Conservation (phyloP, 169 alveolate genomes). For the Plasmodium falciparum region DNA sequence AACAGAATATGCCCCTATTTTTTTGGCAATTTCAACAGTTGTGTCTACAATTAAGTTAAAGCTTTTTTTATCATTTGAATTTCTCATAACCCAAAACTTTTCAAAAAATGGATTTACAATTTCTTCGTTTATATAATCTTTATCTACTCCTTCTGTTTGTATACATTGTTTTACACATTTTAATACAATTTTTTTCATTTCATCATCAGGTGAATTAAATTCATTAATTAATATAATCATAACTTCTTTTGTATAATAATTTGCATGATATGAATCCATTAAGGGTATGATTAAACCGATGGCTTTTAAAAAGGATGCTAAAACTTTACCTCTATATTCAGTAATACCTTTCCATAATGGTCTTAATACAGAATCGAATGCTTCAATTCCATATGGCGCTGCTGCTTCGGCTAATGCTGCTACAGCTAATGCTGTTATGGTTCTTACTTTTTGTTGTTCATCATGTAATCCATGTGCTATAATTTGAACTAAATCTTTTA, state of each 20-base stretch:
- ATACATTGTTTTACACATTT: conserved; percentile 98
- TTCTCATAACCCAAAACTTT: conserved; percentile 93
- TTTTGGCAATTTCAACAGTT: conserved; percentile 97
- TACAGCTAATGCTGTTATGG: conserved; percentile 98
- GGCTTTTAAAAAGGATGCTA: conserved; percentile 99
- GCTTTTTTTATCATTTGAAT: conserved; percentile 94
- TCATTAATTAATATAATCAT: conserved; percentile 97
- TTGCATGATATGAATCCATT: conserved; percentile 99
- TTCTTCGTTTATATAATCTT: conserved; percentile 96
- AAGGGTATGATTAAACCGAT: conserved; percentile 96
- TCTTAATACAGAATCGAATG: conserved; percentile 97
- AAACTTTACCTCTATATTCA: conserved; percentile 97
- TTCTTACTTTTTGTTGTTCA: conserved; percentile 96
- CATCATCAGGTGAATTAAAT: conserved; percentile 98
- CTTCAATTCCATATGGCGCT: conserved; percentile 99
- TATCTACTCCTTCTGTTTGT: conserved; percentile 97
- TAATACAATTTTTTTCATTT: conserved; percentile 97
- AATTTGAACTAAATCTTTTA: conserved; percentile 97
- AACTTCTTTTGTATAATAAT: conserved; percentile 97
- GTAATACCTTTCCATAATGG: conserved; percentile 99
- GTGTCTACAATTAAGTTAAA: conserved; percentile 97
- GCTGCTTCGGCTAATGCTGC: conserved; percentile 99
- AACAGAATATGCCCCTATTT: conserved; percentile 89
- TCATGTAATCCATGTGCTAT: conserved; percentile 97
- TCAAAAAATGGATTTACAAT: conserved; percentile 96